phyloP scores from a whole-genome alignment of 2,329 filamentous ascomycete species.

The Dactylellina sp. region DNA sequence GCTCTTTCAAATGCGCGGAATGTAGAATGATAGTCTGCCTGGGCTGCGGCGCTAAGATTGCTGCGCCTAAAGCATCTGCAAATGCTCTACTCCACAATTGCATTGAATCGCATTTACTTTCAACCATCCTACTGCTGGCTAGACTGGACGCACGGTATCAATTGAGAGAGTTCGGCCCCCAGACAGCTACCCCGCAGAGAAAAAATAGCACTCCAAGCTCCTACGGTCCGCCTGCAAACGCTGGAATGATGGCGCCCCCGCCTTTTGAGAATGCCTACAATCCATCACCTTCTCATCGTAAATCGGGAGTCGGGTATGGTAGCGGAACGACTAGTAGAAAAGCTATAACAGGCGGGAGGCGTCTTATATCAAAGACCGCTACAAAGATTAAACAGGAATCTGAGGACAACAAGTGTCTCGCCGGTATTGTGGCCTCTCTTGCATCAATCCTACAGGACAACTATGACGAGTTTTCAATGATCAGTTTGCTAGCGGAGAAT shows the following conservation, averaged over 20 bases:
- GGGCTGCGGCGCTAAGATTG: constrained; percentile 34
- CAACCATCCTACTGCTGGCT: constrained; percentile 29
- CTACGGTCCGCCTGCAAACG: too few species aligned
- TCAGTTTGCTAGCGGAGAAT: constrained; percentile 21
- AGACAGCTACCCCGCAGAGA: neutral
- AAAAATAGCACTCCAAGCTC: neutral
- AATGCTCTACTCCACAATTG: constrained; percentile 16
- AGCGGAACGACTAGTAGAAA: constrained; percentile 1
- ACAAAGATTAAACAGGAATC: constrained; percentile 30
- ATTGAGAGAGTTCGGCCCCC: constrained; percentile 20
- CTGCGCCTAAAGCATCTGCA: neutral
- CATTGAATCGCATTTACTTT: constrained; percentile 30
- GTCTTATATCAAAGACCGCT: constrained; percentile 17
- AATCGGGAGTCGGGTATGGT: constrained; percentile 30
- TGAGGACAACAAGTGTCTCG: constrained; percentile 24
- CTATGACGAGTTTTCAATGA: neutral
- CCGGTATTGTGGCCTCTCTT: constrained; percentile 10
- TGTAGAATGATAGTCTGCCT: constrained; percentile 34
- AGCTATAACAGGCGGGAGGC: neutral
- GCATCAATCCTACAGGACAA: constrained; percentile 3
- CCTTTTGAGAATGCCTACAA: neutral
- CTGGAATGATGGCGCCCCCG: too few species aligned
- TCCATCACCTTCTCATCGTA: neutral
- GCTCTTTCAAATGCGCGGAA: constrained; percentile 28
- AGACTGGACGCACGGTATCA: constrained; percentile 38